A percentile compares a stretch with the other conserved stretches of the same genome.
Conservation (phyloP, 306 rosid species). For the Prunus dulcis region DNA sequence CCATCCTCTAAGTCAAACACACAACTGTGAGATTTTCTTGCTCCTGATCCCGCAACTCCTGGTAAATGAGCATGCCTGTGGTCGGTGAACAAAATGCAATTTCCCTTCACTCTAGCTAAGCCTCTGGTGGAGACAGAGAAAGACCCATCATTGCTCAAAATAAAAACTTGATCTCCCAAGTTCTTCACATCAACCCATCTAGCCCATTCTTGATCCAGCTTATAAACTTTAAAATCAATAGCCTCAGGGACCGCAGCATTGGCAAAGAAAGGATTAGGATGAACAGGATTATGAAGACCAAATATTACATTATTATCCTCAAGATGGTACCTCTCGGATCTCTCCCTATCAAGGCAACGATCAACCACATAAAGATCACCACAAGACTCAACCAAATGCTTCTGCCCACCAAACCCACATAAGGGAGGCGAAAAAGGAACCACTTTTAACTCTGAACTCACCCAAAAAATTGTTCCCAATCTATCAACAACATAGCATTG, state of each 20-base stretch:
- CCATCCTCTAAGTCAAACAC: slow-evolving; percentile 14
- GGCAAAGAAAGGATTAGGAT: not conserved
- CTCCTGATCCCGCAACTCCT: too few species aligned
- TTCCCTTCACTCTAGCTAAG: slow-evolving; percentile 1
- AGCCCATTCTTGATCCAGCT: slow-evolving; percentile 40
- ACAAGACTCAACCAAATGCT: slow-evolving; percentile 34
- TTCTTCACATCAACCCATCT: slow-evolving; percentile 24
- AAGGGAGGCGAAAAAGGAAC: slow-evolving; percentile 30
- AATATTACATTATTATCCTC: not conserved
- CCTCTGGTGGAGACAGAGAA: not conserved
- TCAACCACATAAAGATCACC: slow-evolving; percentile 43
- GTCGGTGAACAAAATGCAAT: slow-evolving; percentile 7
- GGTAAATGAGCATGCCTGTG: not conserved
- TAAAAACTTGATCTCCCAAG: slow-evolving; percentile 18
- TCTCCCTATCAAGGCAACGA: slow-evolving; percentile 2
- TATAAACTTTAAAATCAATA: slow-evolving; percentile 22
- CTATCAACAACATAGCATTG: slow-evolving; percentile 32
- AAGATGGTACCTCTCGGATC: not conserved
- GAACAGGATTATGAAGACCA: not conserved
- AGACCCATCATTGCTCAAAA: not conserved
- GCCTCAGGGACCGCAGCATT: not conserved
- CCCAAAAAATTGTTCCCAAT: slow-evolving; percentile 33
- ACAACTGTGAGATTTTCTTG: not conserved
- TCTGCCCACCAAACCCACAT: slow-evolving; percentile 7
- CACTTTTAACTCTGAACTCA: slow-evolving; percentile 26